Conservation (phyloP, 805 yeast genomes). For the Candida fluviatilis region DNA sequence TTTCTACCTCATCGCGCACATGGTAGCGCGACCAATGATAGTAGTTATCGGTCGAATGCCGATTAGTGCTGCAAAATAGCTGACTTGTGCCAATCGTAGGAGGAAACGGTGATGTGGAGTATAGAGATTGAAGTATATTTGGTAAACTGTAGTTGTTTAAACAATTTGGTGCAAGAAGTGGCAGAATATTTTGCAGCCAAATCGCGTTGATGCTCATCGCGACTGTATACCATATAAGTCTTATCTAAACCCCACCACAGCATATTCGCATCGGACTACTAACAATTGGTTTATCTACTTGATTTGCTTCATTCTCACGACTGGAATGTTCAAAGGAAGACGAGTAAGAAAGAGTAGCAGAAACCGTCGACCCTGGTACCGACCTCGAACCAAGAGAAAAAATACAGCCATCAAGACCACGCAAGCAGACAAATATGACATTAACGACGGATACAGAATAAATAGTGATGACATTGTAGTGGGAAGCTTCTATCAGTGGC, state of each 20-base stretch:
- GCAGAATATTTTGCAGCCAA: too few species aligned
- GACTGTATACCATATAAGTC: too few species aligned
- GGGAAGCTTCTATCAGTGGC: neutral
- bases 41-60: too few species aligned
- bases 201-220: too few species aligned
- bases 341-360: neutral
- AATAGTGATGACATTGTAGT: neutral
- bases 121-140: too few species aligned
- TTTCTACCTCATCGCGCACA: neutral
- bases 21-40: neutral
- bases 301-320: too few species aligned
- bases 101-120: too few species aligned
- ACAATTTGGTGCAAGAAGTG: too few species aligned
- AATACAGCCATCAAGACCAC: neutral
- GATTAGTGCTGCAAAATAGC: neutral
- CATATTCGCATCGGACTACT: too few species aligned
- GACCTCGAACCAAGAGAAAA: neutral
- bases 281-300: too few species aligned
- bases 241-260: too few species aligned
- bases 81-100: neutral
- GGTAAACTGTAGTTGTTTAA: too few species aligned
- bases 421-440: neutral
- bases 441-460: neutral
- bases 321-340: conserved; percentile 1
- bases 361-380: neutral